Base-by-base conservation (phyloP, 2,329 filamentous ascomycete genomes). In the Lizonia empirigonia region DNA sequence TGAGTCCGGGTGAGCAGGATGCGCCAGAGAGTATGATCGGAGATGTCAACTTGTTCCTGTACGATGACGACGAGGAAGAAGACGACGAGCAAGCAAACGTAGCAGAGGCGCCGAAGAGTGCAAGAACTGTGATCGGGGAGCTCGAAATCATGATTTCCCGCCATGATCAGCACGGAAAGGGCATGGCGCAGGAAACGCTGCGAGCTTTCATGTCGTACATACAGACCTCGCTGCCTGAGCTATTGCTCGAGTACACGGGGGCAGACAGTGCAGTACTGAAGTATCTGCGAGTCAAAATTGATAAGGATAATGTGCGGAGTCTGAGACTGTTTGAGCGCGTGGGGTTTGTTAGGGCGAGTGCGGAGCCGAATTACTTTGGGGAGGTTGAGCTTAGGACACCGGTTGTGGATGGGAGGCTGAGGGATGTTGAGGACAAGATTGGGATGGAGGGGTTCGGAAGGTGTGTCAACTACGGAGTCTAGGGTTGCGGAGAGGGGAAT, bases 141-240 rank as follows among this genome's bases (percentile, higher is more conserved):
- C 74, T 96, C 6, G 90, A 96, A 72, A 82, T 96, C 57, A 96
- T 96, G 91, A 86, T 96, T 55, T 91, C 91, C 0, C 75, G 77
- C 1, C 74, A 74, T 4, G 65, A 70, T 0, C 75, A 84, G 23
- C 84, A 86, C 19, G 78, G 87, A 0, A 76, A 78, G 7, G 91
- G 91, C 0, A 76, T 85, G 6, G 91, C 90, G 0, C 77, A 79
- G 5, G 82, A 83, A 0, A 83, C 88, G 0, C 78, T 96, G 1
- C 68, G 84, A 2, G 76, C 84, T 0, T 88, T 97, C 48, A 65
- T 97, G 40, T 72, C 78, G 36, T 97, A 91, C 65, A 77, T 96
- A 5, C 59, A 78, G 4, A 68, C 68, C 1, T 77, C 88, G 44
- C 69, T 83, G 19, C 60, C 63, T 0, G 71, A 60, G 0, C 83